These are phyloP conservation scores for Volutella citrinella DNA, from an alignment of 2,329 filamentous ascomycete species.

Conservation along the genomic window DNA sequence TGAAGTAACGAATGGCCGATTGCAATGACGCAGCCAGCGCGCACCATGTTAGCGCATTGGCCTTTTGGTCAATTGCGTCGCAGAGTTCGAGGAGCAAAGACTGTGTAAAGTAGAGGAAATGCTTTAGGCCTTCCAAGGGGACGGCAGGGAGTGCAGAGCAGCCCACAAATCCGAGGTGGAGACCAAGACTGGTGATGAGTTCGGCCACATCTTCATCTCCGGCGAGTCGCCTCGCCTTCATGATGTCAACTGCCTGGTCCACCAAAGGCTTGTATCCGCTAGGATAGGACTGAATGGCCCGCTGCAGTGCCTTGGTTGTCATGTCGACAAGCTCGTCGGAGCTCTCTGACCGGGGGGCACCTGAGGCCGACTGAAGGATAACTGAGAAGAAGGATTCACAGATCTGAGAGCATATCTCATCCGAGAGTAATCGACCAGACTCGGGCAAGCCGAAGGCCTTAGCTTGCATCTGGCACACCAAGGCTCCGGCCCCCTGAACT, in stretches of 20 bases:
- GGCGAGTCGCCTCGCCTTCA: slow-evolving; percentile 22
- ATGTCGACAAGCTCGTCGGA: slow-evolving; percentile 40
- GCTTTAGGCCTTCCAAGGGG: slow-evolving; percentile 28
- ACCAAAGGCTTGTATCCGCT: slow-evolving; percentile 34
- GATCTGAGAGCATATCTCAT: slow-evolving; percentile 35
- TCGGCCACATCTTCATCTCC: slow-evolving; percentile 17
- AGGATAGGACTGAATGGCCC: slow-evolving; percentile 34
- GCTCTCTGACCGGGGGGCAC: slow-evolving; percentile 14
- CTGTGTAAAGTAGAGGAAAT: slow-evolving; percentile 39
- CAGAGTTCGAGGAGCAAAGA: slow-evolving; percentile 34
- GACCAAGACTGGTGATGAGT: slow-evolving; percentile 35
- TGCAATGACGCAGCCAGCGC: slow-evolving; percentile 37
- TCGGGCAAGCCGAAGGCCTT: slow-evolving; percentile 9
- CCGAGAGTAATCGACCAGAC: slow-evolving; percentile 31
- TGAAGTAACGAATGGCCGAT: slow-evolving; percentile 33
- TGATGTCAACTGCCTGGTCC: slow-evolving; percentile 22
- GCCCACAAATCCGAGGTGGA: slow-evolving; percentile 47
- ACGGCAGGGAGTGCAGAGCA: slow-evolving; percentile 39
- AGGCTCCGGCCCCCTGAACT: slow-evolving; percentile 43
- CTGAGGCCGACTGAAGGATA: slow-evolving; percentile 20
- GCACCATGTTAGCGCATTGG: slow-evolving; percentile 33
- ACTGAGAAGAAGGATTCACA: slow-evolving; percentile 34
- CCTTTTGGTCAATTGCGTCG: slow-evolving; percentile 31
- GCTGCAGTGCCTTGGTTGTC: slow-evolving; percentile 38
- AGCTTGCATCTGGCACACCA: slow-evolving; percentile 39